These are phyloP conservation scores for Achaetomiella virescens DNA, from an alignment of 495 filamentous ascomycete species.

Conservation along the genomic window DNA sequence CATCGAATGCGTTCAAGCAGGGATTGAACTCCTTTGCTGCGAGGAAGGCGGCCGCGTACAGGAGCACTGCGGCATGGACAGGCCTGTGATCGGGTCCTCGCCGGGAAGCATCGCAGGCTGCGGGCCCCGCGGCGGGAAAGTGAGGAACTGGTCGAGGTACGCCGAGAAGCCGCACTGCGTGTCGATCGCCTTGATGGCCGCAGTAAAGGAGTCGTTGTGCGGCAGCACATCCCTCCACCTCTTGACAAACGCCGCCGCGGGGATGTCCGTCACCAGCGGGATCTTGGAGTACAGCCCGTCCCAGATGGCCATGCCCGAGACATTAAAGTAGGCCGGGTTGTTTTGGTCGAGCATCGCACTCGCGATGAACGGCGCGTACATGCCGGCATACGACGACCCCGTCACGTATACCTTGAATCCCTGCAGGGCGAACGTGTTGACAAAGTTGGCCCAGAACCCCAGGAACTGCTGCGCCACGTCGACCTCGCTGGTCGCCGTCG, in stretches of 20 bases:
- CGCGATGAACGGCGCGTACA: conserved; percentile 76
- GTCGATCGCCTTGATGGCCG: conserved; percentile 50
- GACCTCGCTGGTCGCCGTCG: conserved; percentile 56
- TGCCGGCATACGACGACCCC: conserved; percentile 62
- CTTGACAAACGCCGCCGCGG: conserved; percentile 59
- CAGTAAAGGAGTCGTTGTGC: conserved; percentile 63
- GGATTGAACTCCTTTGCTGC: conserved; percentile 61
- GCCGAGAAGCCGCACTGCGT: conserved; percentile 63
- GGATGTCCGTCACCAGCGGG: conserved; percentile 47
- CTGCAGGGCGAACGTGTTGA: conserved; percentile 61
- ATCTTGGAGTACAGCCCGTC: conserved; percentile 61
- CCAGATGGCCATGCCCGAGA: conserved; percentile 64
- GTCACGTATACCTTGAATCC: conserved; percentile 62
- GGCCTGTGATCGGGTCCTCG: conserved; percentile 15
- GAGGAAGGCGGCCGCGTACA: conserved; percentile 54
- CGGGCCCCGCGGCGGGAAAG: conserved; percentile 59
- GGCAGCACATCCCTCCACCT: conserved; percentile 57
- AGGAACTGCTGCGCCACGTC: conserved; percentile 66
- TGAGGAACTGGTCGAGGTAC: conserved; percentile 58
- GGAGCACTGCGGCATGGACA: conserved; percentile 43
- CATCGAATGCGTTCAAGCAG: conserved; percentile 75
- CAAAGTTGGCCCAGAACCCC: conserved; percentile 65
- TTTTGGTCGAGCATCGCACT: conserved; percentile 68
- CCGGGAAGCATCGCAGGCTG: conserved; percentile 44
- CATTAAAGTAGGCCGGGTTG: conserved; percentile 60